Conservation (phyloP, 2,329 filamentous ascomycete genomes). For the Laburnicola sp. region DNA sequence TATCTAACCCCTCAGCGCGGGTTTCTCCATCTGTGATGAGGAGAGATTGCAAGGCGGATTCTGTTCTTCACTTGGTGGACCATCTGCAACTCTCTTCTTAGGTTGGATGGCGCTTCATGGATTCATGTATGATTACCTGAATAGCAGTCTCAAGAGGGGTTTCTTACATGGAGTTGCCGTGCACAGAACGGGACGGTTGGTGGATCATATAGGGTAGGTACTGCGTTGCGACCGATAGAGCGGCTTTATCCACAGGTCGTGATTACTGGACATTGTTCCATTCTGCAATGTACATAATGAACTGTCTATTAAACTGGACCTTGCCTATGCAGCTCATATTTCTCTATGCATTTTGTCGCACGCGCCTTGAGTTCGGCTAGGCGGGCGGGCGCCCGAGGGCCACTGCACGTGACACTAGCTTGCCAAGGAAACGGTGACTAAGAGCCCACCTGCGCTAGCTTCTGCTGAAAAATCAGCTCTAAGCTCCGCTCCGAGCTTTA, state of each 20-base stretch:
- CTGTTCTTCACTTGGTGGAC: neutral
- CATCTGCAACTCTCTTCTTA: neutral
- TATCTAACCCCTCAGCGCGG: neutral
- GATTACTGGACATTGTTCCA: no score
- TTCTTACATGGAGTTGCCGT: neutral
- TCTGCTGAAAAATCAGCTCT: slow-evolving; percentile 23
- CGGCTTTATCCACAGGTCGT: no score
- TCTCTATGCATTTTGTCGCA: no score
- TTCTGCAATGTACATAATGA: no score
- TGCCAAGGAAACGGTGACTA: neutral
- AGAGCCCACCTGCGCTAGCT: slow-evolving; percentile 15
- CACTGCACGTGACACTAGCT: no score
- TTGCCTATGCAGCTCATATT: no score
- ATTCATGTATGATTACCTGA: slow-evolving; percentile 30
- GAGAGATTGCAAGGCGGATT: neutral
- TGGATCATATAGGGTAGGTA: neutral
- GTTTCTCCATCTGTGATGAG: neutral
- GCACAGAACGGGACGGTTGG: neutral
- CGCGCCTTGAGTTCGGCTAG: no score
- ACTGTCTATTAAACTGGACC: no score
- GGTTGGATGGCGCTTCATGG: slow-evolving; percentile 17
- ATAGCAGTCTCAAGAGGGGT: neutral
- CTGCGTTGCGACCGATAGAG: no score
- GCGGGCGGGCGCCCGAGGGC: no score
- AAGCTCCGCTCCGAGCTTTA: slow-evolving; percentile 24